Percentiles rank a stretch among this genome's conserved stretches.
Conservation (phyloP, 768 basidiomycete genomes). For the Lepiota venenata region DNA sequence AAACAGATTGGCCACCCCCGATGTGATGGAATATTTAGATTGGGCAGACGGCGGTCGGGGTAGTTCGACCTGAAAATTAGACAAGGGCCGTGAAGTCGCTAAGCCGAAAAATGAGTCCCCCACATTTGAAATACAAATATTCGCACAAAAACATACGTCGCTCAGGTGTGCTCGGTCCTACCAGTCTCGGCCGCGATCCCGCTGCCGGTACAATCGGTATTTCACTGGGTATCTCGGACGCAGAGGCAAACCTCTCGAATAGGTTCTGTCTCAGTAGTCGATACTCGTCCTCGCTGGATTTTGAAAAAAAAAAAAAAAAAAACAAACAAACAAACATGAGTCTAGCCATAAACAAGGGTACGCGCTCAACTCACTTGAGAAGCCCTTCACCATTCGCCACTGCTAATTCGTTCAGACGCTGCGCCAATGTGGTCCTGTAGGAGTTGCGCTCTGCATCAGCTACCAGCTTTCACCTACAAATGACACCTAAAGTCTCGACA, state of each 20-base stretch:
- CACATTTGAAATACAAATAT: neutral
- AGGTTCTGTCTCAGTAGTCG: constrained; percentile 79
- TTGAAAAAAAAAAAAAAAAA: constrained; percentile 5
- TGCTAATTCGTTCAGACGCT: constrained; percentile 79
- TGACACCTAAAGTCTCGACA: constrained; percentile 8
- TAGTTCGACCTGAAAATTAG: constrained; percentile 38
- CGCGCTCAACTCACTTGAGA: constrained; percentile 49
- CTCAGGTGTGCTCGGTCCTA: constrained; percentile 19
- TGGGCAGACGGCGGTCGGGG: constrained; percentile 49
- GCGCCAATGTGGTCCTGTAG: constrained; percentile 67
- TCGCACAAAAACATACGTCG: constrained; percentile 26
- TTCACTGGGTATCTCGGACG: constrained; percentile 58
- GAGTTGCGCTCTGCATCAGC: neutral
- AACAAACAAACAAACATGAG: constrained; percentile 8
- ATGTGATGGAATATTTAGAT: constrained; percentile 50
- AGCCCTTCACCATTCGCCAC: constrained; percentile 78
- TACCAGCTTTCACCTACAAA: neutral
- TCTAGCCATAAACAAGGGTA: too few relatives aligned
- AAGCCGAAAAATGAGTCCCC: neutral
- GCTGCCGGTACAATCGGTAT: constrained; percentile 56
- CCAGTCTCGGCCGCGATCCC: constrained; percentile 26
- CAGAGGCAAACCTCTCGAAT: constrained; percentile 73
- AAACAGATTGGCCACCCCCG: constrained; percentile 49
- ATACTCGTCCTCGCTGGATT: constrained; percentile 77
- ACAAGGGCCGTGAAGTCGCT: constrained; percentile 34